Evolutionary conservation across 2,329 filamentous ascomycete species (phyloP), one percentile per base, ranked within the genome.

Genomic region (Ascochyta koolunga): DNA sequence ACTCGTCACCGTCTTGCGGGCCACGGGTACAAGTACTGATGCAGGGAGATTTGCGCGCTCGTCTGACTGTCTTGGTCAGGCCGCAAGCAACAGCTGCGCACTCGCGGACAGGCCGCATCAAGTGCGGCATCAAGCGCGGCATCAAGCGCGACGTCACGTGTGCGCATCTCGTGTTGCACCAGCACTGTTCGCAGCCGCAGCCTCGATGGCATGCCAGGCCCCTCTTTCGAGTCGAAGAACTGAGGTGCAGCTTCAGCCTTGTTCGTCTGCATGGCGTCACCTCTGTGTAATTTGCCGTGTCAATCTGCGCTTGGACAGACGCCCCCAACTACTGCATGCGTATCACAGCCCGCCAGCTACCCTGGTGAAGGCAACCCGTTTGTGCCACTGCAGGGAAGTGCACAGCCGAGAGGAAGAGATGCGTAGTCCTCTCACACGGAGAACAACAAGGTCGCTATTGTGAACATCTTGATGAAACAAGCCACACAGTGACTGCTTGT

Each of bases 111-210:
- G 35, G 45, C 50, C 44, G 39, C 43, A 54, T 47, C 44, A 56
- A 48, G 42, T 42, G 43, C 48, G 47, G 35, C 36, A 32, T 11
- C 32, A 46, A 32, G 19, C 10, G 45, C 50, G 39, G 39, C 43
- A 54, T 47, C 44, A 56, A 48, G 42, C 47, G 43, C 48, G 47
- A 51, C 40, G 25, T 56, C 53, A 56, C 53, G 53, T 56, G 38
- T 19, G 41, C 22, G 43, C 16, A 13, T 45, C 31, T 42, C 42
- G 35, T 31, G 49, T 40, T 21, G 27, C 49, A 35, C 27, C 27
- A 29, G 43, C 22, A 41, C 49, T 46, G 42, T 31, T 45, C 37
- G 42, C 42, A 44, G 40, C 48, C n/a, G n/a, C n/a, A 29, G 27
- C 29, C 16, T 6, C 24, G 33, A 21, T 54, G 38, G 33, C 35